These are phyloP conservation scores for Hericium alpestre DNA, from an alignment of 768 basidiomycete genomes.

Conservation along the genomic window DNA sequence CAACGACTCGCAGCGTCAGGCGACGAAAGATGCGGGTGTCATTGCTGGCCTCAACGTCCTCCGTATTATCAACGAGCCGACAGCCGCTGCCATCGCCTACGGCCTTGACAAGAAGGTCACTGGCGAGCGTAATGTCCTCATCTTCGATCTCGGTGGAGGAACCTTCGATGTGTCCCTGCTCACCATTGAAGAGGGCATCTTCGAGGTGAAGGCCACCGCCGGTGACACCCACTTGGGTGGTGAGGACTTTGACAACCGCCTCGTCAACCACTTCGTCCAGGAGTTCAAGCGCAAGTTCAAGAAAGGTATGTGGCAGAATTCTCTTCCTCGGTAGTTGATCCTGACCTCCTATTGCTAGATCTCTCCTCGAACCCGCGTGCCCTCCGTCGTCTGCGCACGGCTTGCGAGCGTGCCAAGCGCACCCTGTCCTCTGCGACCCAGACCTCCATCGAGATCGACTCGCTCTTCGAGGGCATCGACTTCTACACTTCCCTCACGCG, in stretches of 20 bases:
- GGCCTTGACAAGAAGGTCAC: conserved; percentile 91
- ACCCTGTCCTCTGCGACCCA: conserved; percentile 95
- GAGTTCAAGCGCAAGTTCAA: conserved; percentile 98
- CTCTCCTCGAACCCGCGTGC: conserved; percentile 88
- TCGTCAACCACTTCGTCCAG: conserved; percentile 93
- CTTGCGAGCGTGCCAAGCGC: conserved; percentile 97
- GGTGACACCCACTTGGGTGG: conserved; percentile 98
- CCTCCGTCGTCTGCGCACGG: conserved; percentile 92
- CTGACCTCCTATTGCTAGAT: conserved; percentile 33
- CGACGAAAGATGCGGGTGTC: conserved; percentile 94
- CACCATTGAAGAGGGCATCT: conserved; percentile 95
- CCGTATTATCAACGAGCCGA: conserved; percentile 98
- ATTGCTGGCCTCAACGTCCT: conserved; percentile 93
- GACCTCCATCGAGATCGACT: conserved; percentile 96
- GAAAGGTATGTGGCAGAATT: conserved; percentile 47
- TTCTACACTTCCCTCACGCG: conserved; percentile 98
- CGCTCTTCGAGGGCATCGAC: conserved; percentile 93
- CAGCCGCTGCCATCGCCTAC: conserved; percentile 96
- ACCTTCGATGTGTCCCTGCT: conserved; percentile 96
- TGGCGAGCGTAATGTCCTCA: conserved; percentile 90
- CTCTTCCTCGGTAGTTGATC: neutral
- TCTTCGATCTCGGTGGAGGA: conserved; percentile 97
- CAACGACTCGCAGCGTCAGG: conserved; percentile 98
- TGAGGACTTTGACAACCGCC: conserved; percentile 96
- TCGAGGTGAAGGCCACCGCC: conserved; percentile 96